Evolutionary conservation across 768 basidiomycete genomes (phyloP).

Genomic region (Collybiopsis confluens): DNA sequence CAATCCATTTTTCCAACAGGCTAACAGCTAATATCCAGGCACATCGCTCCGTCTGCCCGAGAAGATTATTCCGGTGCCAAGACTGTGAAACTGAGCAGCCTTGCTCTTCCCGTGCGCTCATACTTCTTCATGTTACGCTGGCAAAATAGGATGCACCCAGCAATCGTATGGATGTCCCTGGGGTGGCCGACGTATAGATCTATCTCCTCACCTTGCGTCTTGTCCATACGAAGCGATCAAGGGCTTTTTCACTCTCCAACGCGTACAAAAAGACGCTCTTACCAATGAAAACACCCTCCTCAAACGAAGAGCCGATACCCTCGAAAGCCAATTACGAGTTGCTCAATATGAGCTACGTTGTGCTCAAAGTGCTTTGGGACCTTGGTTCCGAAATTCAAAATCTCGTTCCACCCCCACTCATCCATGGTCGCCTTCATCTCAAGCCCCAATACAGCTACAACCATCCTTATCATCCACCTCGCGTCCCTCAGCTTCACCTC

Average conservation of each 20-base stretch:
- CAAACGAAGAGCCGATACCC: conserved; percentile 48
- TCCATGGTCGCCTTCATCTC: conserved; percentile 19
- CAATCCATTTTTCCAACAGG: background rate
- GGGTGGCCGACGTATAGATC: conserved; percentile 37
- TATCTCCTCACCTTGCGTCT: conserved; percentile 32
- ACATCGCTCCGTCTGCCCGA: conserved; percentile 36
- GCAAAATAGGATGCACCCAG: conserved; percentile 40
- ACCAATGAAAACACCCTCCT: conserved; percentile 64
- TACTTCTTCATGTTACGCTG: conserved; percentile 32
- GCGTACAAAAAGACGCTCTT: conserved; percentile 35
- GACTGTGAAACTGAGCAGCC: conserved; percentile 35
- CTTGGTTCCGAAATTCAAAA: conserved; percentile 39
- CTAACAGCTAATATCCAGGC: conserved; percentile 20
- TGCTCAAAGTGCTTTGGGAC: conserved; percentile 58
- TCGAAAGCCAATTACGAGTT: conserved; percentile 51
- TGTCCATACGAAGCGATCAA: conserved; percentile 63
- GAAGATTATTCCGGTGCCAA: conserved; percentile 31
- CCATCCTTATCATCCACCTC: conserved; percentile 18
- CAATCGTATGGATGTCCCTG: conserved; percentile 49
- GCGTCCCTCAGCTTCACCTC: background rate
- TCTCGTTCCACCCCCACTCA: conserved; percentile 13
- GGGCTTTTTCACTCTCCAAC: conserved; percentile 49
- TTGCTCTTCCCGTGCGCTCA: conserved; percentile 32
- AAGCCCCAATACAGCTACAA: conserved; percentile 20
- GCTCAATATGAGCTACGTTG: conserved; percentile 54